Conservation (phyloP, 2,329 filamentous ascomycete species). For the Aureobasidium sp. region DNA sequence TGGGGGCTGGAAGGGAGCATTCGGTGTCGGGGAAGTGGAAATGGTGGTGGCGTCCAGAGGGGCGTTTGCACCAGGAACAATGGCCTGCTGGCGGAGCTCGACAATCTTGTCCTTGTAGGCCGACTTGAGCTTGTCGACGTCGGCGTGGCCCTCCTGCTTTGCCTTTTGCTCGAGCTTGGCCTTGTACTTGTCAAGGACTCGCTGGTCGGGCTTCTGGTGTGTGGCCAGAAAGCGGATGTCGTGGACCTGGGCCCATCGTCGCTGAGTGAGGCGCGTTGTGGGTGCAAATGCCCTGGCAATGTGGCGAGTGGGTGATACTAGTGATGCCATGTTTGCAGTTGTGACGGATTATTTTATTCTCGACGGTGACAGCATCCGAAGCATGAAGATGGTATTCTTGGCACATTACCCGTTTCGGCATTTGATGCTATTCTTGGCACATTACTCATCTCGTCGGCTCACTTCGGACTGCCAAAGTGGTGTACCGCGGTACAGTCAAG, state of each 20-base stretch:
- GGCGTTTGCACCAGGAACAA: slow-evolving; percentile 43
- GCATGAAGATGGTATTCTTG: slow-evolving; percentile 2
- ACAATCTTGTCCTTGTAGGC: slow-evolving; percentile 81
- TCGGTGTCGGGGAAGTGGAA: slow-evolving; percentile 15
- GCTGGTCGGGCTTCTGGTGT: slow-evolving; percentile 55
- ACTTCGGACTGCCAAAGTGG: not conserved
- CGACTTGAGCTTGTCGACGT: slow-evolving; percentile 68
- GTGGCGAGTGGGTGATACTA: not conserved
- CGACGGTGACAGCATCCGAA: not conserved
- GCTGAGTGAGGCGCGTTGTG: slow-evolving; percentile 42
- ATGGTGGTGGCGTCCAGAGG: slow-evolving; percentile 25
- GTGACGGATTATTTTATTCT: not conserved
- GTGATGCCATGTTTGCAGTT: slow-evolving; percentile 6
- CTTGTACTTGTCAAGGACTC: slow-evolving; percentile 73
- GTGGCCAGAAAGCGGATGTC: slow-evolving; percentile 86
- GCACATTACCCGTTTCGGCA: not conserved
- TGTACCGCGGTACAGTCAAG: not conserved
- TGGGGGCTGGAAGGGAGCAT: slow-evolving; percentile 27
- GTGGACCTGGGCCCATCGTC: slow-evolving; percentile 84
- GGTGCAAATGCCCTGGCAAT: slow-evolving; percentile 2
- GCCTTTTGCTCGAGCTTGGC: slow-evolving; percentile 80
- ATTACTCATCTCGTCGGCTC: not conserved
- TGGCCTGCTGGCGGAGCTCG: slow-evolving; percentile 58
- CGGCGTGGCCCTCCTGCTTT: slow-evolving; percentile 57
- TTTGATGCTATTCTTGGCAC: not conserved